Conservation (phyloP, 805 yeast genomes). For the Candida yuanshanica region DNA sequence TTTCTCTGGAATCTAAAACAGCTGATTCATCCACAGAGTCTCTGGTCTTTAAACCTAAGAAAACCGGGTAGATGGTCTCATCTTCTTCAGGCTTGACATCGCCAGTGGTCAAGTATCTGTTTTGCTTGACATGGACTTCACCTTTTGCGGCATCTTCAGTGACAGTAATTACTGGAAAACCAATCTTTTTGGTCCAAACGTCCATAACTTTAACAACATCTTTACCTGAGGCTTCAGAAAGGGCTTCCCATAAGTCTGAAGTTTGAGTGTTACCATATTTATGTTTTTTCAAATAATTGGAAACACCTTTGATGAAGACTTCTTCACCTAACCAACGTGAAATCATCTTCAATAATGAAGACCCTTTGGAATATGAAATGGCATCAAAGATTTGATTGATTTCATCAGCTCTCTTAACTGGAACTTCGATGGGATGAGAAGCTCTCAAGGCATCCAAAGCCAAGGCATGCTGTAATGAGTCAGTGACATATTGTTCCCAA, state of each 20-base stretch:
- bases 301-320: constrained; percentile 70
- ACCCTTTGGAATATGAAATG: constrained; percentile 78
- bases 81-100: constrained; percentile 76
- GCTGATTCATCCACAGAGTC: constrained; percentile 56
- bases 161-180: constrained; percentile 70
- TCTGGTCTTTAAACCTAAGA: constrained; percentile 55
- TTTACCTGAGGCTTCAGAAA: constrained; percentile 63
- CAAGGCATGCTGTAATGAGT: constrained; percentile 69
- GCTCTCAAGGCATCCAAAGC: constrained; percentile 73
- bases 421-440: constrained; percentile 83
- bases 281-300: constrained; percentile 69
- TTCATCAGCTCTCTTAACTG: constrained; percentile 71
- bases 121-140: constrained; percentile 54
- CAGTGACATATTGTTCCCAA: constrained; percentile 78
- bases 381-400: constrained; percentile 83
- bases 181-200: constrained; percentile 75
- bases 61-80: constrained; percentile 61
- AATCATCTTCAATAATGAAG: constrained; percentile 73
- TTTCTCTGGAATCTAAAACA: constrained; percentile 47
- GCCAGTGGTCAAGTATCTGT: constrained; percentile 70
- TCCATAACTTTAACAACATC: constrained; percentile 71
- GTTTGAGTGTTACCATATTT: constrained; percentile 75
- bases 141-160: constrained; percentile 42
- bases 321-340: constrained; percentile 77
- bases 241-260: constrained; percentile 70